Base-by-base conservation (phyloP, 1,139 yeast genomes). In the Candida albicans region DNA sequence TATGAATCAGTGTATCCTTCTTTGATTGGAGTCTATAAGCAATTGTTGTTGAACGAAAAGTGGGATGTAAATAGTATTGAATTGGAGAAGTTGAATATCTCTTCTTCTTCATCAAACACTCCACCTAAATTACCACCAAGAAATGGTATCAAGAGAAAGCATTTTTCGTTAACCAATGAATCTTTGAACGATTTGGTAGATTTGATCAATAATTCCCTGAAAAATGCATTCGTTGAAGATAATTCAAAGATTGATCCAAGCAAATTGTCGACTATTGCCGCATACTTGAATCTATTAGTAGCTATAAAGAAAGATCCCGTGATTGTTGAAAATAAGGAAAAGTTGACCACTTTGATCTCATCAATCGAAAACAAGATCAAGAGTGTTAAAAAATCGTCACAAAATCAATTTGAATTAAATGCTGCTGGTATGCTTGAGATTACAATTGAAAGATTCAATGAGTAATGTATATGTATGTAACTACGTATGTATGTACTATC, bases 1-100 rank as follows among this genome's bases (percentile, higher is more conserved):
- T 82, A 73, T 58, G 79, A 74, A 35, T 72, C 73, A 36, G 77
- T 79, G 18, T 81, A 82, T 52, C 73, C 82, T 25, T 80, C 81
- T 2, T 66, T 84, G 40, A 73, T 87, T 12, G 80, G 84, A 2
- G 78, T 87, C 25, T 72, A 88, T 53, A 89, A 86, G 58, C 87
- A 82, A 50, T 68, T 88, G 47, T 64, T 79, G 52, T 59, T 72
- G 8, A 58, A 59, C 32, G 55, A 53, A 34, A 52, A 53, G 37
- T 33, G 32, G 4, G 43, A 40, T 8, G 49, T 43, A 6, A 36
- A 42, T 6, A 45, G 48, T 11, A 41, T 44, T 33, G 44, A 46
- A 11, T 32, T 51, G 13, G 46, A 8, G 34, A 40, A 15, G 34
- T 42, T 28, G 15, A 37, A 37, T 33, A 29, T 37, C 8, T 36